Evolutionary conservation across 2,329 filamentous ascomycete species (phyloP).

Genomic region (Chrysosporium queenslandicum): DNA sequence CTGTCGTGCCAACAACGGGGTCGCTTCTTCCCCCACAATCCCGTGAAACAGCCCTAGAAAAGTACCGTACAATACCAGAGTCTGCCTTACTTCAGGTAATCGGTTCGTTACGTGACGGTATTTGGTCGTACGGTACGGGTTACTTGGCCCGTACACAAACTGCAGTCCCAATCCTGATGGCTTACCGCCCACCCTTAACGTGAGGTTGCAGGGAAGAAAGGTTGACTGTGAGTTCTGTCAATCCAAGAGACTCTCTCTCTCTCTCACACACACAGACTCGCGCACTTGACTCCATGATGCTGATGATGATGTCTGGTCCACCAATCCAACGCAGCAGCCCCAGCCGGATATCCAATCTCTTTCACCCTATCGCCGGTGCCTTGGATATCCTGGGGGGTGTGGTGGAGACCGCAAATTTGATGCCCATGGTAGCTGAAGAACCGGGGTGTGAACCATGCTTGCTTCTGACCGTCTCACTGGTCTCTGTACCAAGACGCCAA

Average conservation of each 20-base stretch:
- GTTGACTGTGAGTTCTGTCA: too few species aligned
- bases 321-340: conserved; percentile 1
- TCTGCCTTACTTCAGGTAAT: not conserved
- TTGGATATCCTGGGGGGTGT: conserved; percentile 8
- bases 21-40: not conserved
- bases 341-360: conserved; percentile 5
- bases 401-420: not conserved
- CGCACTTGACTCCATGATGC: too few species aligned
- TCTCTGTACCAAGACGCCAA: too few species aligned
- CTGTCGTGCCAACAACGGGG: not conserved
- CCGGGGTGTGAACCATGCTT: conserved; percentile 6
- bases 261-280: too few species aligned
- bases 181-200: not conserved
- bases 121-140: not conserved
- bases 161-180: not conserved
- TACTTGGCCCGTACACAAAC: too few species aligned
- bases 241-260: too few species aligned
- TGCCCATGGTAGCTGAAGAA: conserved; percentile 10
- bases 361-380: conserved; percentile 2
- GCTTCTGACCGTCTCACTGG: conserved; percentile 11
- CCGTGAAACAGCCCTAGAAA: not conserved
- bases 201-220: not conserved
- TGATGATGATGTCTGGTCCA: conserved; percentile 1
- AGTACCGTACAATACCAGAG: not conserved
- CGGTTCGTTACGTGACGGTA: not conserved